Evolutionary conservation across 225 moss, liverwort and hornwort genomes (phyloP).

Genomic region (Climacium dendroides): DNA sequence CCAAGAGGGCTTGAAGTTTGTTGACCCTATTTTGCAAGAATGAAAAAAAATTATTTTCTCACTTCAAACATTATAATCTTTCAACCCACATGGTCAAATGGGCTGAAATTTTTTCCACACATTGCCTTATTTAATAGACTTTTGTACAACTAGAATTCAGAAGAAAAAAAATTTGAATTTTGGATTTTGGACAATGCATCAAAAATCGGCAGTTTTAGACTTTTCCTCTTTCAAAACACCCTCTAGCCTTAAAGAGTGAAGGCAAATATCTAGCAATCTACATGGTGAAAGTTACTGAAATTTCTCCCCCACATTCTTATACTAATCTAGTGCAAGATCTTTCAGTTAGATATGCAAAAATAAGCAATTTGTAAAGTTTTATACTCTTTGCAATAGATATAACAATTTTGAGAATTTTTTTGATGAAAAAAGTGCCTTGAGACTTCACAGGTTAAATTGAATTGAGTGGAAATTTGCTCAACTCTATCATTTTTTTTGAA

Average conservation of each 20-base stretch:
- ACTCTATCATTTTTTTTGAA: neutral
- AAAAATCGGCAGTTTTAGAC: neutral
- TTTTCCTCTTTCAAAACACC: neutral
- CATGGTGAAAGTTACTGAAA: neutral
- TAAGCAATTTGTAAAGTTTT: neutral
- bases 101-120: neutral
- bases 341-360: neutral
- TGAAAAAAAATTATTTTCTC: neutral
- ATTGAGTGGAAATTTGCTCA: neutral
- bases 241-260: neutral
- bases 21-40: neutral
- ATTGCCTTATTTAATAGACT: neutral
- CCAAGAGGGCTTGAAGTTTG: rapidly evolving
- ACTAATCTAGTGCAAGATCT: neutral
- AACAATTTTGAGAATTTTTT: neutral
- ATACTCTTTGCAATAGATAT: neutral
- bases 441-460: no score
- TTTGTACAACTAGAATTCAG: neutral
- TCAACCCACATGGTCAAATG: neutral
- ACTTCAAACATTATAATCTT: neutral
- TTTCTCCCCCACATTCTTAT: neutral
- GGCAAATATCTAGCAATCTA: neutral
- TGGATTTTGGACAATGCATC: neutral
- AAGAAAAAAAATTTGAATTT: neutral
- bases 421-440: no score